A percentile compares a stretch with the other conserved stretches of the same genome.
Conservation (phyloP, 306 rosid genomes). For the Medicago arabica region DNA sequence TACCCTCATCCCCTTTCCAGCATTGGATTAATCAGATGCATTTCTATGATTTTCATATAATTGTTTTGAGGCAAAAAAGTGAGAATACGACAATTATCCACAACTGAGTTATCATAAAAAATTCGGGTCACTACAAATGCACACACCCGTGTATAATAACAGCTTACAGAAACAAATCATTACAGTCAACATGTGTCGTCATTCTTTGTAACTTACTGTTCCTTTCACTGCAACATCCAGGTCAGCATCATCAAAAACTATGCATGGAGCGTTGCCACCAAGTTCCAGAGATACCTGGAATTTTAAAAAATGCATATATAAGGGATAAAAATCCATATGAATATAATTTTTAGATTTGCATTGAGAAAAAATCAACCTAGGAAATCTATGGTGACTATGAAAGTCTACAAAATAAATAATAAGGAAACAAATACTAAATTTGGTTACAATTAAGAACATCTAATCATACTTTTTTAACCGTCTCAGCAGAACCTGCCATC, state of each 20-base stretch:
- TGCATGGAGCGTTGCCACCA: conserved; percentile 99
- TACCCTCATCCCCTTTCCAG: conserved; percentile 19
- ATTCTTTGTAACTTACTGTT: conserved; percentile 69
- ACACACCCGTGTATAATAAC: conserved; percentile 9
- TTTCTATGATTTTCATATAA: not conserved
- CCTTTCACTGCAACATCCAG: conserved; percentile 94
- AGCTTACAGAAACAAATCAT: conserved; percentile 26
- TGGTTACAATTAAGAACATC: conserved; percentile 8
- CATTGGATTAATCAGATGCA: conserved; percentile 3
- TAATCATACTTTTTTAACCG: conserved; percentile 82
- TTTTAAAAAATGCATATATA: not conserved
- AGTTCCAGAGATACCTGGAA: conserved; percentile 95
- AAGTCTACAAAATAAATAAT: not conserved
- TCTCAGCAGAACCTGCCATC: conserved; percentile 95
- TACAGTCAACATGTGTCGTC: conserved; percentile 30
- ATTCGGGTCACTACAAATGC: not conserved
- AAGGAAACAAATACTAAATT: conserved; percentile 1
- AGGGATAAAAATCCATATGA: conserved; percentile 16
- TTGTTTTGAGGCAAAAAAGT: conserved; percentile 7
- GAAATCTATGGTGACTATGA: not conserved
- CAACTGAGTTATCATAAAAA: not conserved
- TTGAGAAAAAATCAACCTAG: conserved; percentile 26
- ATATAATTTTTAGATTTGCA: conserved; percentile 35
- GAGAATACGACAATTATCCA: conserved; percentile 21
- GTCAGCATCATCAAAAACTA: conserved; percentile 96